These are phyloP conservation scores for Aspergillus avenaceus DNA, from an alignment of 495 filamentous ascomycete species.

Conservation along the genomic window DNA sequence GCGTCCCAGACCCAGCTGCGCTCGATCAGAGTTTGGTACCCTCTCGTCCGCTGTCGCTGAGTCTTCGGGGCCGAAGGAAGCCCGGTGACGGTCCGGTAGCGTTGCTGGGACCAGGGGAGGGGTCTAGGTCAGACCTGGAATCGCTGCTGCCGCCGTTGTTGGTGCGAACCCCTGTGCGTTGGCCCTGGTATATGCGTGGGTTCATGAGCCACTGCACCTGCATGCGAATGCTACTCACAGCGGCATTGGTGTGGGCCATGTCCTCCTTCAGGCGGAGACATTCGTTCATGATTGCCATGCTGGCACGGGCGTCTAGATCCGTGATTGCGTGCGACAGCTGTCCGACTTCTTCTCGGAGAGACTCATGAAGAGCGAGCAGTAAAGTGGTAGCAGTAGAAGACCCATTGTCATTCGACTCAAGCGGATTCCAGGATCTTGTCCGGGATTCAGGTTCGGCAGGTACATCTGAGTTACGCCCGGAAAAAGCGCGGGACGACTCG, in stretches of 20 bases:
- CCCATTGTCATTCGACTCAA: constrained; percentile 12
- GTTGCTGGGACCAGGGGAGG: constrained; percentile 28
- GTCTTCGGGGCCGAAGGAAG: constrained; percentile 28
- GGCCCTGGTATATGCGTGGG: constrained; percentile 48
- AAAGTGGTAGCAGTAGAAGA: constrained; percentile 49
- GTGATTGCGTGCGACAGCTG: constrained; percentile 54
- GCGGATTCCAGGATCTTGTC: not conserved
- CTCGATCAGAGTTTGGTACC: constrained; percentile 36
- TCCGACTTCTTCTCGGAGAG: constrained; percentile 59
- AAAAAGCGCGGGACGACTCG: constrained; percentile 28
- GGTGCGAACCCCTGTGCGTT: constrained; percentile 23
- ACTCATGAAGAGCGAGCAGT: constrained; percentile 64
- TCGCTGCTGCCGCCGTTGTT: constrained; percentile 13
- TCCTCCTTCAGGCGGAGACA: constrained; percentile 63
- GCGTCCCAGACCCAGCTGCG: not conserved
- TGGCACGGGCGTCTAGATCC: constrained; percentile 61
- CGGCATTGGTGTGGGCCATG: constrained; percentile 61
- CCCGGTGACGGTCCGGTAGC: constrained; percentile 21
- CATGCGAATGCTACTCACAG: constrained; percentile 57
- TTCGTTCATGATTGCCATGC: constrained; percentile 67
- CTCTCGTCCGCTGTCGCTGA: constrained; percentile 44
- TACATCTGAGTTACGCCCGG: constrained; percentile 4
- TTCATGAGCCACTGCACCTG: constrained; percentile 69
- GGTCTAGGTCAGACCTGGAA: constrained; percentile 13
- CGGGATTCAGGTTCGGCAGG: not conserved